Evolutionary conservation across 2,329 filamentous ascomycete species (phyloP).

Genomic region (Aquanectria penicillioides): DNA sequence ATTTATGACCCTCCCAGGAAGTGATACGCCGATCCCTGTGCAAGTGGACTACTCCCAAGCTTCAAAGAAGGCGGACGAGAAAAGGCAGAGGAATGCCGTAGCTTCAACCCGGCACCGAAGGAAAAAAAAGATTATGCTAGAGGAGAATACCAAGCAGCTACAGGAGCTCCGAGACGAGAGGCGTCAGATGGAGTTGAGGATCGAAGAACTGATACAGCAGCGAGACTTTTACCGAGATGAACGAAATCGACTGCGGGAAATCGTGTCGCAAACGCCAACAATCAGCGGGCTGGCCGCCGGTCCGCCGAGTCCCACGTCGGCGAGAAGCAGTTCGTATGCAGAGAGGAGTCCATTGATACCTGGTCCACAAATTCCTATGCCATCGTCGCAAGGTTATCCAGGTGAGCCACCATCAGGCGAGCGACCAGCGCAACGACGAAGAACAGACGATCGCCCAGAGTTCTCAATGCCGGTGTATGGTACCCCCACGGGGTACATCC

Average conservation of each 20-base stretch:
- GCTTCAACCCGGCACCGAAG: slow-evolving; percentile 85
- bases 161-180: slow-evolving; percentile 75
- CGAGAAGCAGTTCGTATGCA: slow-evolving; percentile 48
- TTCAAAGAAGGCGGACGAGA: slow-evolving; percentile 85
- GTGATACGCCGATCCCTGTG: slow-evolving; percentile 60
- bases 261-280: slow-evolving; percentile 69
- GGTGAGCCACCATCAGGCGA: slow-evolving; percentile 57
- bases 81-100: slow-evolving; percentile 84
- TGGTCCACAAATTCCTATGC: slow-evolving; percentile 40
- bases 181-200: slow-evolving; percentile 67
- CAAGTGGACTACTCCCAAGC: slow-evolving; percentile 84
- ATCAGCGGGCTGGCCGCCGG: slow-evolving; percentile 63
- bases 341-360: slow-evolving; percentile 50
- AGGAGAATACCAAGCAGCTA: slow-evolving; percentile 75
- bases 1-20: slow-evolving; percentile 52
- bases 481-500: slow-evolving; percentile 42
- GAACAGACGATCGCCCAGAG: slow-evolving; percentile 59
- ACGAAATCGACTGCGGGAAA: slow-evolving; percentile 75
- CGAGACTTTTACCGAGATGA: slow-evolving; percentile 79
- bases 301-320: slow-evolving; percentile 60
- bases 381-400: slow-evolving; percentile 47
- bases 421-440: slow-evolving; percentile 56
- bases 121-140: slow-evolving; percentile 84
- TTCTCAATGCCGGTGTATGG: slow-evolving; percentile 53
- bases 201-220: slow-evolving; percentile 68